Evolutionary conservation across 305 asterid genomes (phyloP).

Genomic region (Fraxinus nigra): DNA sequence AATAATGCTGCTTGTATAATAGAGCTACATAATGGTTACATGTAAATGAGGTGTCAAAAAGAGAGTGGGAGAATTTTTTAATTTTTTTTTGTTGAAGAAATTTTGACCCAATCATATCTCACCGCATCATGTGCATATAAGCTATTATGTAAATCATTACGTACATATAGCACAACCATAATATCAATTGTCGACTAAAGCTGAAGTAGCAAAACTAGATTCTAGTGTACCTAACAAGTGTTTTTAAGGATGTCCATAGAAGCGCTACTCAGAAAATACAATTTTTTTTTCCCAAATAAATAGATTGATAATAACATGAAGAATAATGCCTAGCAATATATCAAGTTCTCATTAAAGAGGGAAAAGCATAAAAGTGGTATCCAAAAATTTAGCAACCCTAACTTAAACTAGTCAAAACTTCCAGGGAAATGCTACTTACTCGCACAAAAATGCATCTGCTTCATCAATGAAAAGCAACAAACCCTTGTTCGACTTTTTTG

Average conservation of each 20-base stretch:
- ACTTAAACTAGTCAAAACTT: neutral
- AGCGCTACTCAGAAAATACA: neutral
- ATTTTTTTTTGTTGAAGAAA: neutral
- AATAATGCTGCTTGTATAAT: neutral
- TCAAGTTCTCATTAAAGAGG: neutral
- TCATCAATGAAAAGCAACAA: conserved; percentile 91
- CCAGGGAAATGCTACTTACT: conserved; percentile 51
- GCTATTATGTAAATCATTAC: neutral
- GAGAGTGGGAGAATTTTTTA: no score
- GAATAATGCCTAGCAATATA: neutral
- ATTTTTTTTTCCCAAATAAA: neutral
- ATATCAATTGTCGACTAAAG: neutral
- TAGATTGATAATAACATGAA: neutral
- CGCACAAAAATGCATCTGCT: conserved; percentile 99
- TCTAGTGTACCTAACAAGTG: neutral
- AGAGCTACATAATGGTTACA: neutral
- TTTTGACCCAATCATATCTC: neutral
- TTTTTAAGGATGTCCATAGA: neutral
- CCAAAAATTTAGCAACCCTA: neutral
- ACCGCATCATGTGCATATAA: neutral
- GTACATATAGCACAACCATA: neutral
- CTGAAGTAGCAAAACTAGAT: neutral
- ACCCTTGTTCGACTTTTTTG: conserved; percentile 88
- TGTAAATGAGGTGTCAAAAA: no score
- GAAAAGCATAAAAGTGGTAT: neutral